phyloP scores from a whole-genome alignment of 805 yeast genomes.

The Starmerella potacharoeniae region DNA sequence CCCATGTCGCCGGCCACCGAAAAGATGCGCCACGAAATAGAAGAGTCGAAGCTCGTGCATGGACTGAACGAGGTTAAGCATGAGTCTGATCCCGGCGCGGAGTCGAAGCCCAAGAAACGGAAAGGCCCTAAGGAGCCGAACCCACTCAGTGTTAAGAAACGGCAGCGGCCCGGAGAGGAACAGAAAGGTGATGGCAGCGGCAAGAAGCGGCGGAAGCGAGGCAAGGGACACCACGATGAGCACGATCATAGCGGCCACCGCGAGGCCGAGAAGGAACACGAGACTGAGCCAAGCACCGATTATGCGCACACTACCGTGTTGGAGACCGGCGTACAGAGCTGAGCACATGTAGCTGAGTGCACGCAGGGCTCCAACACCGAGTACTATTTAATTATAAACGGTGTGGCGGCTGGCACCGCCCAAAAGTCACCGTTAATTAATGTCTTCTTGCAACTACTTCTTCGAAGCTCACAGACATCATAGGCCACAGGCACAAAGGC shows the following conservation, averaged over 20 bases:
- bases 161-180: conserved; percentile 32
- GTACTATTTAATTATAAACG: too few relatives aligned
- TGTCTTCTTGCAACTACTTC: too few relatives aligned
- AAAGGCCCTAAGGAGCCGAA: conserved; percentile 63
- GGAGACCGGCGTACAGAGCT: background rate
- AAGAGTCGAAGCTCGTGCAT: conserved; percentile 53
- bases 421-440: too few relatives aligned
- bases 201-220: conserved; percentile 20
- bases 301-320: background rate
- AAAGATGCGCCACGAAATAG: conserved; percentile 39
- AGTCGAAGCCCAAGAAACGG: conserved; percentile 15
- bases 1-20: conserved; percentile 70
- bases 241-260: background rate
- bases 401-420: too few relatives aligned
- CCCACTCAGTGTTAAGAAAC: conserved; percentile 79
- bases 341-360: too few relatives aligned
- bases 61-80: conserved; percentile 60
- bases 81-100: conserved; percentile 17
- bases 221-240: conserved; percentile 7
- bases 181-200: conserved; percentile 6
- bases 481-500: too few relatives aligned
- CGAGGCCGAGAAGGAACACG: background rate
- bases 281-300: background rate
- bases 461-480: too few relatives aligned
- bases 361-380: too few relatives aligned